Evolutionary conservation across 2,329 filamentous ascomycete genomes (phyloP).

Genomic region (Penicillium corylophilum): DNA sequence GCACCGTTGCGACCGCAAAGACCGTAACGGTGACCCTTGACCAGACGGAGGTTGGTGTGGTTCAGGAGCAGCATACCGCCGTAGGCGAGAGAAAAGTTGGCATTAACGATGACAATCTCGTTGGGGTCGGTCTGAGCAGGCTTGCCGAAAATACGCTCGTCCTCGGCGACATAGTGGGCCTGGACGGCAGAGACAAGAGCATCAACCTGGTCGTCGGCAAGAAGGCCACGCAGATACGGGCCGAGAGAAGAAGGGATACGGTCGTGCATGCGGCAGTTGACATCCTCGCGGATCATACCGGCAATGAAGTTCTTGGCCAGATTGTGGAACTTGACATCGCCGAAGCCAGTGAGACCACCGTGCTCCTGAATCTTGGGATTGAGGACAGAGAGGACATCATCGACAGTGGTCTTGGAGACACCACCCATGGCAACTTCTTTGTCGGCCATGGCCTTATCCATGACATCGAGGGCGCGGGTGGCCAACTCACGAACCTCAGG

Average conservation of each 20-base stretch:
- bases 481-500: conserved; percentile 93
- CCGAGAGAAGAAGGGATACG: conserved; percentile 68
- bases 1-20: conserved; percentile 96
- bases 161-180: conserved; percentile 75
- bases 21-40: conserved; percentile 96
- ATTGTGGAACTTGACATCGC: conserved; percentile 63
- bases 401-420: conserved; percentile 62
- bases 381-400: conserved; percentile 73
- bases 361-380: conserved; percentile 73
- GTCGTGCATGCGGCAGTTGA: conserved; percentile 75
- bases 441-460: conserved; percentile 86
- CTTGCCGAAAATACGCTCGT: conserved; percentile 80
- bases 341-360: conserved; percentile 62
- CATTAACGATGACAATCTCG: conserved; percentile 95
- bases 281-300: conserved; percentile 82
- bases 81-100: conserved; percentile 94
- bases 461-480: conserved; percentile 75
- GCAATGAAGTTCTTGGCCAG: conserved; percentile 71
- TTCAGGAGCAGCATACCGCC: conserved; percentile 96
- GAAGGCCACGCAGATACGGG: conserved; percentile 73
- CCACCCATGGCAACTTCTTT: conserved; percentile 56
- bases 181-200: conserved; percentile 72
- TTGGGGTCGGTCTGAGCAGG: conserved; percentile 86
- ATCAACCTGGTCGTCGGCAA: conserved; percentile 62
- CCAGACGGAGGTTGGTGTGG: conserved; percentile 88